phyloP scores from a whole-genome alignment of 768 basidiomycete genomes.

The Rhodotorula toruloides region DNA sequence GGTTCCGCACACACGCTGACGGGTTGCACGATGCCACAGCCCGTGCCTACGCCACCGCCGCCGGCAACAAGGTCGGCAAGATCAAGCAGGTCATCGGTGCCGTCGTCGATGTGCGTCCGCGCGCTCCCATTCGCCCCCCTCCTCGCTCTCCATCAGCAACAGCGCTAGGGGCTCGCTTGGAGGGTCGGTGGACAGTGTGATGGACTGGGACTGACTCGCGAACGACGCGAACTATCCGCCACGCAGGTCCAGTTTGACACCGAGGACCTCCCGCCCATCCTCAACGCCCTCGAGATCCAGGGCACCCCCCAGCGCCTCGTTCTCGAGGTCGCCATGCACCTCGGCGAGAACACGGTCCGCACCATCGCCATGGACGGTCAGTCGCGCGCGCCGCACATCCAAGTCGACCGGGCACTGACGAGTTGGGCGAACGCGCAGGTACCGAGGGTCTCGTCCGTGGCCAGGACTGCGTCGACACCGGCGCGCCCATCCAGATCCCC shows the following conservation, averaged over 20 bases:
- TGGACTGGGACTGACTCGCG: neutral
- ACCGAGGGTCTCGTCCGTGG: constrained; percentile 99
- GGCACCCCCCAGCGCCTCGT: constrained; percentile 96
- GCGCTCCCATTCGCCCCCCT: neutral
- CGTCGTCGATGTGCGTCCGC: constrained; percentile 78
- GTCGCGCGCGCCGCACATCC: neutral
- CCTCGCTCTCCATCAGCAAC: neutral
- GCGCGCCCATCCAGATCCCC: constrained; percentile 91
- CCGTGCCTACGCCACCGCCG: constrained; percentile 41
- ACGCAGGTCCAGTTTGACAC: constrained; percentile 69
- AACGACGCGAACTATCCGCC: too few species aligned
- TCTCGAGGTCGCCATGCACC: constrained; percentile 95
- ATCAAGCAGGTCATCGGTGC: constrained; percentile 97
- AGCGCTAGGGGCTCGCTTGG: neutral
- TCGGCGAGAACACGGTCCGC: constrained; percentile 98
- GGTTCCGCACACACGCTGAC: neutral
- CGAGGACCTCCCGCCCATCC: constrained; percentile 90
- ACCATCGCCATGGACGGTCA: constrained; percentile 88
- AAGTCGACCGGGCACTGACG: neutral
- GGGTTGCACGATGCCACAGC: constrained; percentile 3
- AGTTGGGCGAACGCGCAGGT: constrained; percentile 47
- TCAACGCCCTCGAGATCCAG: constrained; percentile 97
- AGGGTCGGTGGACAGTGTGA: neutral
- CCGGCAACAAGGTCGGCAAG: constrained; percentile 35
- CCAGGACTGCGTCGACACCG: constrained; percentile 93